Base-by-base conservation (phyloP, 108 stramenopile genomes). In the Stephanodiscus triporus region DNA sequence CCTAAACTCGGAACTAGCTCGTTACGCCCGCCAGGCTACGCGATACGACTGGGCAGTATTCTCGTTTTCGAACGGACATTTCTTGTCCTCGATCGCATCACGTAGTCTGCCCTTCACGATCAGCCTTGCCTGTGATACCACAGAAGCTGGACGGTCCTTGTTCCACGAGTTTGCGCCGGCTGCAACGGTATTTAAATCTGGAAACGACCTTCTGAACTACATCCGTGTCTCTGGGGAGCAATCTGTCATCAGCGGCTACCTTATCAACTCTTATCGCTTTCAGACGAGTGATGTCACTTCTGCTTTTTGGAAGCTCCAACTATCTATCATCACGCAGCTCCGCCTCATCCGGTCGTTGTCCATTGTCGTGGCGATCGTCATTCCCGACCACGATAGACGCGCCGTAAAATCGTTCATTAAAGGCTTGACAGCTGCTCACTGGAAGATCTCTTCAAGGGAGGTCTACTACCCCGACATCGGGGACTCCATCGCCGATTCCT, bases 231-330 rank as follows among this genome's bases (percentile, higher is more conserved):
- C 67, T 5, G 20, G 29, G 19, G 26, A 29, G 7, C 3, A 4
- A 24, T n/a, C 23, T 16, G 36, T 20, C 16, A 27, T 66, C 19
- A 4, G 42, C 24, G 67, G 67, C 14, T 68, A 55, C 36, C 48
- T 68, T 2, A 68, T 54, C 38, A 51, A 68, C 49, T 68, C 67
- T 22, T 37, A 55, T 16, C 53, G 54, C 8, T 42, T 42, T 42
- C 40, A 42, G 45, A 63, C 63, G 3, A 63, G 36, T 23, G 42
- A 63, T 0, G 16, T 42, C n/a, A 20, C 63, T 5, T 9, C 20
- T 0, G 2, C 19, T n/a, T 63, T 63, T 37, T 63, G 63, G 63
- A 38, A 6, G 9, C 16, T 63, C 1, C 63, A 63, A 45, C 19
- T 42, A 1, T 43, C 63, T 20, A 42, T 63, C 20, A 24, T 63